Conservation (phyloP, 2,329 filamentous ascomycete genomes). For the Beauveria bassiana region DNA sequence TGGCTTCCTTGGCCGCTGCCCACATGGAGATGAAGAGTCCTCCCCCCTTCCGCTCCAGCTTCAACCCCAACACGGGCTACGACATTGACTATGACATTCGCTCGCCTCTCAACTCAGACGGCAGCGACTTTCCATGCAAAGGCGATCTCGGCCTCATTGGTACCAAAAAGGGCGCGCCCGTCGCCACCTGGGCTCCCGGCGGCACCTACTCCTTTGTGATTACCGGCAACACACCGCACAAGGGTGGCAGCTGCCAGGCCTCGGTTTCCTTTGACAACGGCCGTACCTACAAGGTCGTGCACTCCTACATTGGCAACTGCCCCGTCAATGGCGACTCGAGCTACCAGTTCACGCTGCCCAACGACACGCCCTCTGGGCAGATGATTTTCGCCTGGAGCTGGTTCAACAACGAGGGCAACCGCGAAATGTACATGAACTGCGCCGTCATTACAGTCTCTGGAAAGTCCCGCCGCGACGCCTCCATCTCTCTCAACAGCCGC, state of each 20-base stretch:
- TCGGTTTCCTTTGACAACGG: slow-evolving; percentile 56
- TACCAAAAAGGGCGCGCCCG: slow-evolving; percentile 29
- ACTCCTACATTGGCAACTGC: slow-evolving; percentile 27
- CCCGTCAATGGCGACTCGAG: slow-evolving; percentile 26
- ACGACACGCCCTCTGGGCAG: slow-evolving; percentile 37
- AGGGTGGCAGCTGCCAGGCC: slow-evolving; percentile 56
- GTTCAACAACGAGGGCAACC: slow-evolving; percentile 56
- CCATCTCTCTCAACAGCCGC: slow-evolving; percentile 37
- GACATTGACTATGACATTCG: slow-evolving; percentile 49
- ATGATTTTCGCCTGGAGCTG: slow-evolving; percentile 55
- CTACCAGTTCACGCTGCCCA: slow-evolving; percentile 49
- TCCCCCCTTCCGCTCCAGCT: slow-evolving; percentile 21
- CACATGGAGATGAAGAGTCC: slow-evolving; percentile 26
- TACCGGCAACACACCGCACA: slow-evolving; percentile 44
- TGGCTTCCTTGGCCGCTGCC: slow-evolving; percentile 13
- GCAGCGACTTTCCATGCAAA: slow-evolving; percentile 56
- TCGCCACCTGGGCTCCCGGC: slow-evolving; percentile 45
- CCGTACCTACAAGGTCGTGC: slow-evolving; percentile 46
- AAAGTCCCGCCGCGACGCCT: slow-evolving; percentile 13
- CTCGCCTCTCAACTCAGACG: slow-evolving; percentile 42
- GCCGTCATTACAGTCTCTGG: slow-evolving; percentile 46
- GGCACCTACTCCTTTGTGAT: slow-evolving; percentile 44
- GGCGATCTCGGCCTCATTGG: slow-evolving; percentile 26
- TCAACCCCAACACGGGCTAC: slow-evolving; percentile 21
- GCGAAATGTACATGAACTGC: slow-evolving; percentile 67